Percentiles rank a stretch among this genome's conserved stretches.
Evolutionary conservation across 441 rosid species (phyloP).

Genomic region (Gossypium lobatum): DNA sequence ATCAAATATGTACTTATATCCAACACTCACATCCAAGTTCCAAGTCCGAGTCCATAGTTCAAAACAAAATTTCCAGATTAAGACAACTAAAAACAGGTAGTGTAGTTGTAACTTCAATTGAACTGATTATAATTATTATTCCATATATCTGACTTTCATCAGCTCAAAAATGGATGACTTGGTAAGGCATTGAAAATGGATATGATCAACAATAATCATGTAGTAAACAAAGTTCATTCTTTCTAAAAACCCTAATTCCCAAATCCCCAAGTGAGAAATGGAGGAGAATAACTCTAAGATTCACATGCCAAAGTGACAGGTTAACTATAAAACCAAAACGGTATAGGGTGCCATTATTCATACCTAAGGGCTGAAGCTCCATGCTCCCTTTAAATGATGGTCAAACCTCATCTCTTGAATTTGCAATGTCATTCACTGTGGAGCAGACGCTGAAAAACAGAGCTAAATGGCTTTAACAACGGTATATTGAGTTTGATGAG

Average conservation of each 20-base stretch:
- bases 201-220: background rate
- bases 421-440: background rate
- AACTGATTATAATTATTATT: background rate
- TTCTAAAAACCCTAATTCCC: background rate
- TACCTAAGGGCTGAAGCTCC: background rate
- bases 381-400: background rate
- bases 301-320: background rate
- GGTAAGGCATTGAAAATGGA: background rate
- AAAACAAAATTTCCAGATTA: background rate
- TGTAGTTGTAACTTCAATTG: background rate
- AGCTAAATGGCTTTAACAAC: background rate
- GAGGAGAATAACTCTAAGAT: background rate
- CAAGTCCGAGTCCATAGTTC: background rate
- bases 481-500: background rate
- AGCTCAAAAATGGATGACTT: background rate
- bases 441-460: background rate
- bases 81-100: background rate
- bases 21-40: no score
- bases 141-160: background rate
- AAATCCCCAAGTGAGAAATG: background rate
- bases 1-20: no score
- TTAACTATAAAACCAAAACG: background rate
- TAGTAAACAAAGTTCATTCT: background rate
- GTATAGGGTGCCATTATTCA: background rate
- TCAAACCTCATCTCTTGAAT: conserved; percentile 11